A percentile compares a stretch with the other conserved stretches of the same genome.
Conservation (phyloP, 768 basidiomycete species). For the Agrocybe pediades region DNA sequence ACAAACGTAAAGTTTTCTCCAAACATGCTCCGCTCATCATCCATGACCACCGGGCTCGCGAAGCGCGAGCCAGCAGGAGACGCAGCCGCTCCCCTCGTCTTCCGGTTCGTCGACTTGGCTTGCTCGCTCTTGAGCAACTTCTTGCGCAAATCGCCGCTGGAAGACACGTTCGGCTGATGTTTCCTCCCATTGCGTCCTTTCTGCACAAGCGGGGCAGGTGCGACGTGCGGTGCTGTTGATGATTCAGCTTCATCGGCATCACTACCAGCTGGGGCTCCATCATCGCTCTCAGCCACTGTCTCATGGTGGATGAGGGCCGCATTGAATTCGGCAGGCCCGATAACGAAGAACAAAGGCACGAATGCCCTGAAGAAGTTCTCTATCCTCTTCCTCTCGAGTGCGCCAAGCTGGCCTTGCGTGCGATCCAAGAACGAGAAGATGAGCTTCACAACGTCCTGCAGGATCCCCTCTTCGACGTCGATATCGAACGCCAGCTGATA, state of each 20-base stretch:
- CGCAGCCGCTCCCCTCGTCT: slow-evolving; percentile 53
- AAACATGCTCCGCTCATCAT: slow-evolving; percentile 33
- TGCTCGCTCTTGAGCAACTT: slow-evolving; percentile 82
- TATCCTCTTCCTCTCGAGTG: slow-evolving; percentile 75
- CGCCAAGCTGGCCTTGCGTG: slow-evolving; percentile 71
- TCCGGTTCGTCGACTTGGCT: slow-evolving; percentile 66
- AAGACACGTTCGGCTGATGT: slow-evolving; percentile 17
- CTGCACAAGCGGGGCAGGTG: slow-evolving; percentile 22
- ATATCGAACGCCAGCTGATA: slow-evolving; percentile 83
- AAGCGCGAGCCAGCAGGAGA: slow-evolving; percentile 60
- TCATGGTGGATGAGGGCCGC: slow-evolving; percentile 66
- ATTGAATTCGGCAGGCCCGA: slow-evolving; percentile 72
- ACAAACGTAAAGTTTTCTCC: slow-evolving; percentile 8
- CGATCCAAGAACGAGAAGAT: slow-evolving; percentile 91
- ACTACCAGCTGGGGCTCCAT: slow-evolving; percentile 39
- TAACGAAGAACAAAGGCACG: slow-evolving; percentile 76
- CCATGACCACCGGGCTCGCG: slow-evolving; percentile 60
- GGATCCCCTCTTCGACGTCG: slow-evolving; percentile 63
- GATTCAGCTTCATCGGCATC: slow-evolving; percentile 11
- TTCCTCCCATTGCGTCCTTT: slow-evolving; percentile 38
- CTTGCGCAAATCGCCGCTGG: slow-evolving; percentile 70
- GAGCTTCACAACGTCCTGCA: slow-evolving; percentile 89
- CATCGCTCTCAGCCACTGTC: slow-evolving; percentile 47
- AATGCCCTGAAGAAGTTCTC: slow-evolving; percentile 81
- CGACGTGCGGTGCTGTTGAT: background rate